A percentile compares a stretch with the other conserved stretches of the same genome.
Conservation (phyloP, 1,284 basidiomycete species). For the Macrocystidia cucumis region DNA sequence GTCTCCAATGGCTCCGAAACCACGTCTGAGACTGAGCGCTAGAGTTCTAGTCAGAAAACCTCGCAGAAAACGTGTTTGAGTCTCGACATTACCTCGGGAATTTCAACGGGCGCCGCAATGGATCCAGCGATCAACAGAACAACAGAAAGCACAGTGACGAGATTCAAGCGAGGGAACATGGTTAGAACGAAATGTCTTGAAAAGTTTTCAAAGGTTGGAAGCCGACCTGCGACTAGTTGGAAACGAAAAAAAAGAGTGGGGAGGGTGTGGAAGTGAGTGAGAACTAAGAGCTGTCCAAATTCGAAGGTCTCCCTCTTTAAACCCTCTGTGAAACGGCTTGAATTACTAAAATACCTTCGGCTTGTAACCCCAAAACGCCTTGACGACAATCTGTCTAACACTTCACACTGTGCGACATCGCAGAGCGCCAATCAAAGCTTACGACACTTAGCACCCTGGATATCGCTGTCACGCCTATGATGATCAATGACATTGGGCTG, state of each 20-base stretch:
- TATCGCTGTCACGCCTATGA: no score
- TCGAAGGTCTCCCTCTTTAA: no score
- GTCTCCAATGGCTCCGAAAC: conserved; percentile 32
- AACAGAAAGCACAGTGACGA: conserved; percentile 33
- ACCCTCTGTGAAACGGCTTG: no score
- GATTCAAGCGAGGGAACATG: conserved; percentile 38
- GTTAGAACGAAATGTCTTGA: conserved; percentile 13
- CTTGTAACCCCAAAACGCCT: no score
- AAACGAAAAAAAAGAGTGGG: conserved; percentile 20
- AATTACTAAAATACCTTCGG: no score
- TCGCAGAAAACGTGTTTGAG: conserved; percentile 14
- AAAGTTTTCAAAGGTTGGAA: no score
- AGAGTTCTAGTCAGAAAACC: conserved; percentile 4
- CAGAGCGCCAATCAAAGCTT: no score
- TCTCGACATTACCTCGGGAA: conserved; percentile 36
- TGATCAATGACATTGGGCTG: no score
- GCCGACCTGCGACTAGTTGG: conserved; percentile 12
- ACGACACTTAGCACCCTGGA: no score
- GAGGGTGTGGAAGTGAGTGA: conserved; percentile 22
- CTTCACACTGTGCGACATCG: no score
- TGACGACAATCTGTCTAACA: no score
- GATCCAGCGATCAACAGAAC: conserved; percentile 27
- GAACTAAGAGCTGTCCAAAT: no score
- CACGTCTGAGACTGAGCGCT: conserved; percentile 16
- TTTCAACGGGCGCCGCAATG: conserved; percentile 33